phyloP scores from a whole-genome alignment of 192 early-diverging fungal species.

The Coemansia sp. region DNA sequence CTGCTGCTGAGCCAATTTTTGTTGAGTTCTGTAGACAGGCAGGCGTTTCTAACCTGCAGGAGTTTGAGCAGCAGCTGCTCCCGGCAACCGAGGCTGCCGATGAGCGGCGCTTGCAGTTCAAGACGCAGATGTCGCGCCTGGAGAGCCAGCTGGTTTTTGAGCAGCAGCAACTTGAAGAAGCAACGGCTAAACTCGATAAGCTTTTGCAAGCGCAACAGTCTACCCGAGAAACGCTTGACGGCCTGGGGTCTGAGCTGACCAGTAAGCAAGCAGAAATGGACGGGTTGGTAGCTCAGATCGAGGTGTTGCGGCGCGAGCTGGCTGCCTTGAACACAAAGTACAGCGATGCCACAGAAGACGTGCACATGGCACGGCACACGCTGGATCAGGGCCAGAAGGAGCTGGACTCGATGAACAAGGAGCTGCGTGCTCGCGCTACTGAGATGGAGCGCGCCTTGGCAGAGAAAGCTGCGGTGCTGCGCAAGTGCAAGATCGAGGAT shows the following conservation, averaged over 20 bases:
- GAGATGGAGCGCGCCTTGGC: conserved; percentile 76
- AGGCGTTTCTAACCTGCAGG: conserved; percentile 75
- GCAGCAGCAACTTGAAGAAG: conserved; percentile 63
- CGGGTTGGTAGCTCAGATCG: conserved; percentile 44
- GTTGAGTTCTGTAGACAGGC: conserved; percentile 72
- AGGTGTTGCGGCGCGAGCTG: conserved; percentile 52
- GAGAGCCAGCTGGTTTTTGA: conserved; percentile 82
- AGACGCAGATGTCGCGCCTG: conserved; percentile 72
- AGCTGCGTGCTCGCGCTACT: conserved; percentile 39
- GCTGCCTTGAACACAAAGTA: conserved; percentile 53
- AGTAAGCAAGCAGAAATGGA: conserved; percentile 56
- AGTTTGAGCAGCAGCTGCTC: conserved; percentile 79
- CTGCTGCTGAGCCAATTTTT: conserved; percentile 71
- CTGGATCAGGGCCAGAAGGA: conserved; percentile 65
- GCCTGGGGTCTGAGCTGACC: conserved; percentile 45
- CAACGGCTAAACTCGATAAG: conserved; percentile 59
- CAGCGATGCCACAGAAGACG: conserved; percentile 56
- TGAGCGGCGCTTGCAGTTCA: conserved; percentile 74
- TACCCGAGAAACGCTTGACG: conserved; percentile 38
- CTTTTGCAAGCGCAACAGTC: conserved; percentile 53
- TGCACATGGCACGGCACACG: conserved; percentile 64
- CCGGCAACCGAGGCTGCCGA: conserved; percentile 66
- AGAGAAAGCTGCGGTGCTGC: conserved; percentile 76
- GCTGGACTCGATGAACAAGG: conserved; percentile 50
- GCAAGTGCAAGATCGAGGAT: conserved; percentile 91